Evolutionary conservation across 1,139 yeast species (phyloP), one percentile per base, ranked within the genome.

Genomic region (Hyphopichia buzzinii): DNA sequence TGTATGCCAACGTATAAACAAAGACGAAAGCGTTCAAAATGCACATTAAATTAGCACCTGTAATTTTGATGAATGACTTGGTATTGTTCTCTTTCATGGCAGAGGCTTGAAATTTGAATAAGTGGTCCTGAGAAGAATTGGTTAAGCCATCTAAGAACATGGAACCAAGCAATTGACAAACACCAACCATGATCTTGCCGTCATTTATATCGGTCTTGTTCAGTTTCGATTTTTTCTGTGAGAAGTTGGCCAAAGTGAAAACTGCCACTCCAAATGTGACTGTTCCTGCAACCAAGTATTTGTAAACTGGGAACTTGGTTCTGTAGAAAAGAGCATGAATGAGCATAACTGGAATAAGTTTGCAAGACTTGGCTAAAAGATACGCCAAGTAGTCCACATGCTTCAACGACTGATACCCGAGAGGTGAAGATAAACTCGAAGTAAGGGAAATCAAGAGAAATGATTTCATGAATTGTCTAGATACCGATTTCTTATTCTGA

Each of bases 361-460:
- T 92, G 57, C 98, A 92, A 35, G 96, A 84, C 57, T 92, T 92
- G 27, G 97, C 96, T 43, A 92, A 72, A 47, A 92, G 73, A 49
- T 79, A 83, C 0, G 95, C 84, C 53, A 92, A 68, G 55, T 87
- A 92, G 55, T 88, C 96, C 30, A 92, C 94, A 54, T 92, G 88
- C 36, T 75, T 71, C 43, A 92, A 67, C 10, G 96, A 79, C 42
- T 81, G 68, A 59, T 85, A 76, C 26, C 95, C 85, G 47, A 85
- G 59, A 3, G 97, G 97, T 1, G 92, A 76, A 1, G 97, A 81
- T 17, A 89, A 52, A 30, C 95, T 81, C 47, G 92, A 90, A 8
- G 95, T 79, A 8, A 83, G 43, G 0, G 97, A 84, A 12, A 90
- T 84, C 25, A 85, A 42, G 1, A 74, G 47, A 48, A 89, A 74